Base-by-base conservation (phyloP, 1,284 basidiomycete species). In the Microbotryomycetes sp. region DNA sequence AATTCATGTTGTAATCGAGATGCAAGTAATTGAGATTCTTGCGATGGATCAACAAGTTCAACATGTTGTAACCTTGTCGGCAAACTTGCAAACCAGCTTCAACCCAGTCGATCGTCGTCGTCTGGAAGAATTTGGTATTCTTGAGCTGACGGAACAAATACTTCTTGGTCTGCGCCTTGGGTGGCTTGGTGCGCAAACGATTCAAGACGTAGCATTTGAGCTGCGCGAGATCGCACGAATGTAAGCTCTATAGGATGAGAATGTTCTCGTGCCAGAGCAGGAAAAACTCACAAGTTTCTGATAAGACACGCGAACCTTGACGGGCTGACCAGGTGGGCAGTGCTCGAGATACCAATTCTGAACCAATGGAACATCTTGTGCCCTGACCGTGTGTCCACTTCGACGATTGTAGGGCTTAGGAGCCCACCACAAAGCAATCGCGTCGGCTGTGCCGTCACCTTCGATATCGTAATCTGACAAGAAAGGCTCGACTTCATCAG, bases 101-200 rank as follows among this genome's bases (percentile, higher is more conserved):
- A 31, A 99, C 94, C 96, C 96, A 99, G 77, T 99, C 96, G 71
- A 98, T 80, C 67, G 84, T 90, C 6, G 96, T 98, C 23, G 88
- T 90, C 80, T 98, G 96, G 86, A 99, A 98, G 81, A 99, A 98
- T 78, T 98, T 98, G 64, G 96, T 99, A 50, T 89, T 88, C 79
- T 97, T 97, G 62, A 99, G 54, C 75, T 93, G 90, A 62, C 89
- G 83, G 82, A 98, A 94, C 55, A 98, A 75, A 74, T 96, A 96
- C 79, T 96, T 94, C 83, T 94, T 97, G 70, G 89, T 89, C 87
- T 94, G 94, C 3, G 96, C 86, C 79, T 97, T 98, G 76, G 97
- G 92, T 29, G 86, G 83, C 49, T 88, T 82, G 60, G 86, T 86
- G 73, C 90, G 87, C 28, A 99, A 80, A 76, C 93, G 90, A 76